phyloP scores from a whole-genome alignment of 2,329 filamentous ascomycete genomes.

The Coniochaeta sp. region DNA sequence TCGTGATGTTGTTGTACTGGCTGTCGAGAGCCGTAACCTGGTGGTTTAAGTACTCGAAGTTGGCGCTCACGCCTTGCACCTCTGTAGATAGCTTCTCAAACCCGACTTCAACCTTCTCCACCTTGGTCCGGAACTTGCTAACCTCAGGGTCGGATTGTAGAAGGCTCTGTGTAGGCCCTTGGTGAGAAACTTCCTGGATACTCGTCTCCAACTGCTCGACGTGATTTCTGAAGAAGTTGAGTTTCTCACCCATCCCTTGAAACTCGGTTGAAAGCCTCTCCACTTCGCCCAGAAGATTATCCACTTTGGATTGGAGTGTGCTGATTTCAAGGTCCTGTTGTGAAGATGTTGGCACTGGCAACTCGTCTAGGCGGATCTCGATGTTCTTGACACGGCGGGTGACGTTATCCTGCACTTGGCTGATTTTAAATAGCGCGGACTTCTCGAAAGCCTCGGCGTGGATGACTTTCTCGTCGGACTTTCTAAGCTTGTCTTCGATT shows the following conservation, averaged over 20 bases:
- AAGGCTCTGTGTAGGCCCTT: background rate
- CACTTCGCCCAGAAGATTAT: background rate
- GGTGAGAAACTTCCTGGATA: background rate
- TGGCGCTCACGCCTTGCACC: slow-evolving; percentile 11
- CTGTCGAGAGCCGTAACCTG: slow-evolving; percentile 31
- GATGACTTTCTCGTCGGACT: background rate
- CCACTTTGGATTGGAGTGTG: background rate
- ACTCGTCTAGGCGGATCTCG: background rate
- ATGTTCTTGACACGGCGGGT: background rate
- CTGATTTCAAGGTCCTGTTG: background rate
- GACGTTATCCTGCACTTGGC: background rate
- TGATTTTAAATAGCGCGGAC: background rate
- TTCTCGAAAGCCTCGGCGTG: background rate
- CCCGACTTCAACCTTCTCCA: slow-evolving; percentile 12
- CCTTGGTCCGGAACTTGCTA: slow-evolving; percentile 6
- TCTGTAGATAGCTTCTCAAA: slow-evolving; percentile 6
- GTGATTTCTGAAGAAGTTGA: background rate
- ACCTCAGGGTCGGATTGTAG: background rate
- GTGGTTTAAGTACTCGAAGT: slow-evolving; percentile 23
- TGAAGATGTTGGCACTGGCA: background rate
- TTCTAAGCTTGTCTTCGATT: background rate
- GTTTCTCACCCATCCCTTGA: background rate
- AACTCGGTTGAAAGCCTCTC: background rate
- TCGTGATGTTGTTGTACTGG: slow-evolving; percentile 42
- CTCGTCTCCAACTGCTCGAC: background rate